Evolutionary conservation across 2,329 filamentous ascomycete species (phyloP).

Genomic region (Plectosphaerella plurivora): DNA sequence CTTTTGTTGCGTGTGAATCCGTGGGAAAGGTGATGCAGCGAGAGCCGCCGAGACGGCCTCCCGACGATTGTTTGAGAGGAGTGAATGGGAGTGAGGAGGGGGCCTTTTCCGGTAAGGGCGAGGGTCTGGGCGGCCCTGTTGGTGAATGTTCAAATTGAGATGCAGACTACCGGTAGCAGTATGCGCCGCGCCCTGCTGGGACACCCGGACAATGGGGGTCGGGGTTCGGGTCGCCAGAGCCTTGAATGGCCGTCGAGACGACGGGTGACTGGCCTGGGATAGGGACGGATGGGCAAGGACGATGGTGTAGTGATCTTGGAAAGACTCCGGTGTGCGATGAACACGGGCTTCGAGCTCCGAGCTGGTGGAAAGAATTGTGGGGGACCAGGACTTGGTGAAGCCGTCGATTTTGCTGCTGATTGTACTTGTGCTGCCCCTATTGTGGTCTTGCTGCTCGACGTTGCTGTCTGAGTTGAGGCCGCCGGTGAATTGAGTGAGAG

Average conservation of each 20-base stretch:
- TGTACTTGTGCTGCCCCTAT: too few species aligned
- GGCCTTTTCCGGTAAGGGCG: background rate
- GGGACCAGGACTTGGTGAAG: too few species aligned
- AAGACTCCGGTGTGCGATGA: too few species aligned
- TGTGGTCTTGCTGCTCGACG: too few species aligned
- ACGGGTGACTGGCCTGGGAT: background rate
- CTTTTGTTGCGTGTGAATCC: conserved; percentile 36
- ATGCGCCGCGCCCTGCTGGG: background rate
- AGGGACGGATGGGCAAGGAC: background rate
- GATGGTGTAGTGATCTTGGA: too few species aligned
- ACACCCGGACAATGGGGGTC: background rate
- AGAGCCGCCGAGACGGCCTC: conserved; percentile 44
- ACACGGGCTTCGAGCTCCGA: too few species aligned
- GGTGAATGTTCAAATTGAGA: background rate
- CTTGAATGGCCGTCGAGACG: background rate
- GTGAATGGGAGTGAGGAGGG: background rate
- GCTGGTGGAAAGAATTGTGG: too few species aligned
- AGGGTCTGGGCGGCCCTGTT: background rate
- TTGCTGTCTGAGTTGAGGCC: too few species aligned
- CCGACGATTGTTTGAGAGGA: conserved; percentile 12
- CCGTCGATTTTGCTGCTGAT: too few species aligned
- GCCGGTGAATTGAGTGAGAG: too few species aligned
- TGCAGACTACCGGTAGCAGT: background rate
- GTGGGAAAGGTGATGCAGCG: conserved; percentile 37
- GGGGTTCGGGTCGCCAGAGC: background rate